These are phyloP conservation scores for Cryptococcus jaspeensis DNA, from an alignment of 1,284 basidiomycete genomes.

Conservation along the genomic window DNA sequence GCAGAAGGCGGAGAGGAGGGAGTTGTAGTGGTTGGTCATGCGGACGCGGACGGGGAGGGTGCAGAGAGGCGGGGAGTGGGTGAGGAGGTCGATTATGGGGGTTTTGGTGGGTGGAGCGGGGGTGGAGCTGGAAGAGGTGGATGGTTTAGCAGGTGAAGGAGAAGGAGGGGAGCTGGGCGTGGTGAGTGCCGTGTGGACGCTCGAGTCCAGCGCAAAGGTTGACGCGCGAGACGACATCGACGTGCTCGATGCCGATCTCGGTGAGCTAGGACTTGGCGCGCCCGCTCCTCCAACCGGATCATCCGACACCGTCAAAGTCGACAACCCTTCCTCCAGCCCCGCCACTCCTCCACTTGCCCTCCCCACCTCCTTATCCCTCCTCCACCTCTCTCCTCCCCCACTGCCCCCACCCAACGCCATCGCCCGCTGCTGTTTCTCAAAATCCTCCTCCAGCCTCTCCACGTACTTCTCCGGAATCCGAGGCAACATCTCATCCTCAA, in stretches of 20 bases:
- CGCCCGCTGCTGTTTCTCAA: conserved; percentile 22
- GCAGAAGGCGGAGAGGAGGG: conserved; percentile 31
- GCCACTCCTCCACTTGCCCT: conserved; percentile 1
- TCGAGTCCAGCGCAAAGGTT: background rate
- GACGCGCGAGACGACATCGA: conserved; percentile 2
- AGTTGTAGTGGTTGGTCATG: conserved; percentile 43
- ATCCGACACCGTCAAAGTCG: conserved; percentile 22
- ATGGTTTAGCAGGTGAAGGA: background rate
- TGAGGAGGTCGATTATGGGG: conserved; percentile 28
- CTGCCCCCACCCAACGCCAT: conserved; percentile 19
- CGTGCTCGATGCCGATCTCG: background rate
- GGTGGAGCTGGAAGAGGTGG: background rate
- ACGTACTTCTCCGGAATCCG: conserved; percentile 48
- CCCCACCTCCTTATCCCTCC: background rate
- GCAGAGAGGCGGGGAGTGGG: conserved; percentile 37
- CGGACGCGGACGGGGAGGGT: conserved; percentile 37
- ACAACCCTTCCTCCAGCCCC: conserved; percentile 21
- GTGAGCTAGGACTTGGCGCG: background rate
- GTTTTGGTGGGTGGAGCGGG: conserved; percentile 15
- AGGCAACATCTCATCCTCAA: conserved; percentile 37
- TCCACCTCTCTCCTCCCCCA: background rate
- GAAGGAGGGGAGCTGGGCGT: background rate
- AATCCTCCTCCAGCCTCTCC: conserved; percentile 32
- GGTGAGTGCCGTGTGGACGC: background rate
- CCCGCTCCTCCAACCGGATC: conserved; percentile 1